Conservation (phyloP, 352 stramenopile genomes). For the Aphanomyces invadans region DNA sequence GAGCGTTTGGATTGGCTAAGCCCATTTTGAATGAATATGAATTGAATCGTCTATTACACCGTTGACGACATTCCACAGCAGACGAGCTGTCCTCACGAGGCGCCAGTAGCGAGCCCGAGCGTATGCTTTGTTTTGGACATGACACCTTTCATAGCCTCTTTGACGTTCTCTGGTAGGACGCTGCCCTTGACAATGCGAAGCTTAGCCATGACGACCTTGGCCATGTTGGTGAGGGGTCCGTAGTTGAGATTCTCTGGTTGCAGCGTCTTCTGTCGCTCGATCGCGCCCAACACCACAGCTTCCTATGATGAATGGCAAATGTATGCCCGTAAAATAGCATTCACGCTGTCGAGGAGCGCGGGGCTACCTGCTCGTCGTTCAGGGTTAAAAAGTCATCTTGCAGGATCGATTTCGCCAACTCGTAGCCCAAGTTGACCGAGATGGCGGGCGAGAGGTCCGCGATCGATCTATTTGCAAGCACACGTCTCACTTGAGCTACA, state of each 20-base stretch:
- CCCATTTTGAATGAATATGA: no score
- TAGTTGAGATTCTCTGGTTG: background rate
- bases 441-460: conserved; percentile 10
- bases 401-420: conserved; percentile 4
- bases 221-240: conserved; percentile 8
- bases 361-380: conserved; percentile 3
- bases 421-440: conserved; percentile 9
- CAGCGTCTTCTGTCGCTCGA: conserved; percentile 7
- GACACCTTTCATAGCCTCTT: conserved; percentile 1
- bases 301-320: background rate
- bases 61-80: no score
- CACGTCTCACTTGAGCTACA: background rate
- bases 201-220: conserved; percentile 11
- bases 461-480: background rate
- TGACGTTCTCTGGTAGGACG: background rate
- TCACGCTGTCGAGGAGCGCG: no score
- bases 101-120: background rate
- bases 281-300: background rate
- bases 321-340: background rate
- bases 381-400: conserved; percentile 16
- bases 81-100: no score
- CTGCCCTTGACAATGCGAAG: background rate
- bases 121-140: conserved; percentile 2
- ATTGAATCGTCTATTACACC: no score
- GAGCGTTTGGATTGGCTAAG: no score